Conservation (phyloP, 495 filamentous ascomycete genomes). For the Lasiosphaeria ovina region DNA sequence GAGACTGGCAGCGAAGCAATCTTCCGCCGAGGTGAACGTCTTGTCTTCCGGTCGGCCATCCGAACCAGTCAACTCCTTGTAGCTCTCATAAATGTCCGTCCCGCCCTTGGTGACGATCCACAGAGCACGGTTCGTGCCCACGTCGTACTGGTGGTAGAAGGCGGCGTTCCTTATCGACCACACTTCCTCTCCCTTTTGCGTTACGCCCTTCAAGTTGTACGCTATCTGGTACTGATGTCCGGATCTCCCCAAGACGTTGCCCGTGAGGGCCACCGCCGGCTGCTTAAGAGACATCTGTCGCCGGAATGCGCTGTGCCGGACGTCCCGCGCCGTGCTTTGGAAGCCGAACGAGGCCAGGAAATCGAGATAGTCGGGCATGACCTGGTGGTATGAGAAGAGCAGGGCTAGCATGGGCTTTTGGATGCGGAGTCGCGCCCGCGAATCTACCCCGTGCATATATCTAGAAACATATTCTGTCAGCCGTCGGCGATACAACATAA, state of each 20-base stretch:
- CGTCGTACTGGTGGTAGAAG: conserved; percentile 48
- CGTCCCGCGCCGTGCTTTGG: conserved; percentile 16
- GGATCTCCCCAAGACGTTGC: conserved; percentile 33
- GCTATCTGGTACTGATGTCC: conserved; percentile 39
- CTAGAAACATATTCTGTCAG: not conserved
- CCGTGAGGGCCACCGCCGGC: conserved; percentile 23
- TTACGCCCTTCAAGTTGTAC: conserved; percentile 42
- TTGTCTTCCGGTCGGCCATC: conserved; percentile 27
- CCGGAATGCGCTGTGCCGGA: conserved; percentile 26
- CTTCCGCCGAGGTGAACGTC: conserved; percentile 24
- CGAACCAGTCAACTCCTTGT: conserved; percentile 34
- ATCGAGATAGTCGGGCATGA: conserved; percentile 45
- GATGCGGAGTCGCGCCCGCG: conserved; percentile 24
- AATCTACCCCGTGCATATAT: conserved; percentile 19
- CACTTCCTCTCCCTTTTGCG: conserved; percentile 13
- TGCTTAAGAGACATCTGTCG: conserved; percentile 27
- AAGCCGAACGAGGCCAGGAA: conserved; percentile 42
- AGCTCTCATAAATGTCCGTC: conserved; percentile 32
- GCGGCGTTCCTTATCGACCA: conserved; percentile 46
- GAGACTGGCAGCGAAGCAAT: conserved; percentile 35
- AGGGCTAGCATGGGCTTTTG: conserved; percentile 32
- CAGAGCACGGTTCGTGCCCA: conserved; percentile 33
- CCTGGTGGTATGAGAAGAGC: conserved; percentile 44
- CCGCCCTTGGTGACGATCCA: conserved; percentile 42
- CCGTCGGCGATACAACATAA: not conserved